Conservation (phyloP, 2,329 filamentous ascomycete genomes). For the Colletotrichum sp. region DNA sequence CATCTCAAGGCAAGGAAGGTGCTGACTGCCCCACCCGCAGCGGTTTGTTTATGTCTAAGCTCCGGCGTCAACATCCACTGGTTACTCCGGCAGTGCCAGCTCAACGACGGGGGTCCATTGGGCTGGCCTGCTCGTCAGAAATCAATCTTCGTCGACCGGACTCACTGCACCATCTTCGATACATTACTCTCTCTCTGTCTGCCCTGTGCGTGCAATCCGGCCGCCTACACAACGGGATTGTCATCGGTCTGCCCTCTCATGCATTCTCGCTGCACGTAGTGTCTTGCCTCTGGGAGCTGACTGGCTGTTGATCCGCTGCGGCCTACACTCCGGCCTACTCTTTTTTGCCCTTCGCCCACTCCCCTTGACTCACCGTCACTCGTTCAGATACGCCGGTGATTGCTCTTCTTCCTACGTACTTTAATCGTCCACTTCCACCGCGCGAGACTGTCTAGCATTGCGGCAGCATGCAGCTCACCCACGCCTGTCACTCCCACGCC, state of each 20-base stretch:
- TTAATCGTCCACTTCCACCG: not conserved
- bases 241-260: not conserved
- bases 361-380: not conserved
- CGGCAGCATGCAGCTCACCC: constrained; percentile 21
- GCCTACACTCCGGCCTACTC: constrained; percentile 9
- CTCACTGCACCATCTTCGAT: not conserved
- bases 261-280: not conserved
- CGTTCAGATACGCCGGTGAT: not conserved
- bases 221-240: not conserved
- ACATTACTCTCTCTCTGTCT: not conserved
- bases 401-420: not conserved
- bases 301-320: not conserved
- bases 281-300: not conserved
- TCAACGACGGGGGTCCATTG: constrained; percentile 9
- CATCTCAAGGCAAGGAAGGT: not conserved
- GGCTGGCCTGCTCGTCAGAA: constrained; percentile 4
- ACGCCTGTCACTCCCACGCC: not conserved
- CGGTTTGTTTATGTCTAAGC: constrained; percentile 22
- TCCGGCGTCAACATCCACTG: constrained; percentile 17
- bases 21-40: constrained; percentile 3
- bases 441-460: not conserved
- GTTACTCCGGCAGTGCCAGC: constrained; percentile 21
- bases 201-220: not conserved
- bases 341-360: not conserved
- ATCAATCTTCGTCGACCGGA: not conserved